Base-by-base conservation (phyloP, 768 basidiomycete species). In the Pleurotus citrinopileatus region DNA sequence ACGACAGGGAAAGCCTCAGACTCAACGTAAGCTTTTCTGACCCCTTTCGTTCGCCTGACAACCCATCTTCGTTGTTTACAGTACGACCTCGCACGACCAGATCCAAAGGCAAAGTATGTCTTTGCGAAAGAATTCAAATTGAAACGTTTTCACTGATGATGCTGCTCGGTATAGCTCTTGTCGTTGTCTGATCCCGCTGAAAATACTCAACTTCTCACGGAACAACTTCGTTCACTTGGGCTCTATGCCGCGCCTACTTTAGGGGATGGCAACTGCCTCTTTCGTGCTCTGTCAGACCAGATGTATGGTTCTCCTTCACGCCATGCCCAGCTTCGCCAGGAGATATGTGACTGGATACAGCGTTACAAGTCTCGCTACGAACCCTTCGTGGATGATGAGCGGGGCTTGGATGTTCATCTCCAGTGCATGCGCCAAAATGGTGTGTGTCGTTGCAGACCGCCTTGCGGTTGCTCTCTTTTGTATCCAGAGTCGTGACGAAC, bases 181-280 rank as follows among this genome's bases (percentile, higher is more conserved):
- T 40, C 38, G 38, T 40, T 40, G 59, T 70, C 81, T 36, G 81
- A 87, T 71, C 84, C 87, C 51, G 75, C 75, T 36, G 74, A 82
- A 61, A 88, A 82, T 67, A 83, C 82, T 19, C 79, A 80, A 54
- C 79, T 77, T 47, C 84, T 95, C 59, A 82, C 76, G 4, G 73
- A 77, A 52, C 91, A 94, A 70, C 83, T 96, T 34, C 81, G 83
- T 45, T 76, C 83, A 4, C 73, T 93, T 50, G 91, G 92, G 2
- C 76, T 95, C 7, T 95, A 95, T 66, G 87, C 93, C n/a, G 89
- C 90, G 2, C 77, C 83, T 59, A 95, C 90, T 15, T 69, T 91
- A 38, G 93, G 91, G 47, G 90, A 96, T 68, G 94, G 94, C 43
- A 96, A 95, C 71, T 97, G 94, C 69, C 82, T 97, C 58, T 97